Evolutionary conservation across 2,329 filamentous ascomycete species (phyloP).

Genomic region (Fusarium avenaceum): DNA sequence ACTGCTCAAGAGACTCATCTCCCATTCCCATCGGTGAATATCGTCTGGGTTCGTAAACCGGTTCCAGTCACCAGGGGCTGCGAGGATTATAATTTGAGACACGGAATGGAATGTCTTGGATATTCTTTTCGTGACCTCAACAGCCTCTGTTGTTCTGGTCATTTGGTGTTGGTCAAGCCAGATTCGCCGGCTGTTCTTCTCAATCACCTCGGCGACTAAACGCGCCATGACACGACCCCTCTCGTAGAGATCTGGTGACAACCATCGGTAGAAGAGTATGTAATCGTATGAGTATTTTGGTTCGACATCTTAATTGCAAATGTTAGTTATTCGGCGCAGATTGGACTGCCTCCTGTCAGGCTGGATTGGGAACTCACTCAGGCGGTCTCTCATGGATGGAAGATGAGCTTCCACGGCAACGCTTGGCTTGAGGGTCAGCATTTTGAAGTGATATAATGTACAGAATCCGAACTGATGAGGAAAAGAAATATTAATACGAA

Average conservation of each 20-base stretch:
- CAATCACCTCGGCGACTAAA: constrained; percentile 15
- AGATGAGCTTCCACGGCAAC: neutral
- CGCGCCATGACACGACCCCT: constrained; percentile 30
- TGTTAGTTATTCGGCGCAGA: neutral
- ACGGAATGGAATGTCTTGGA: constrained; percentile 5
- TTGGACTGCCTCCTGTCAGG: neutral
- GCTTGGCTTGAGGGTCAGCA: constrained; percentile 1
- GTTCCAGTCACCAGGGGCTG: constrained; percentile 12
- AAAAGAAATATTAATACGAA: neutral
- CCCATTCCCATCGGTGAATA: constrained; percentile 33
- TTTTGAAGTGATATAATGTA: neutral
- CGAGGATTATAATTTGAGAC: constrained; percentile 14
- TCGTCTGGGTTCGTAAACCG: constrained; percentile 19
- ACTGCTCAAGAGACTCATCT: constrained; percentile 29
- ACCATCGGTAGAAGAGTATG: constrained; percentile 26
- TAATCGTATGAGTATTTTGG: constrained; percentile 9
- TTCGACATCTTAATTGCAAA: accelerated
- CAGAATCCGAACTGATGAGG: accelerated
- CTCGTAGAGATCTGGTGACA: constrained; percentile 20
- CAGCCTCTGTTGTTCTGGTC: neutral
- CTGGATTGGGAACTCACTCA: neutral
- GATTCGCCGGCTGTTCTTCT: constrained; percentile 14
- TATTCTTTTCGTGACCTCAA: constrained; percentile 13
- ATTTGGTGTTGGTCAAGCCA: constrained; percentile 34
- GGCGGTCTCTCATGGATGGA: neutral